Conservation (phyloP, 352 stramenopile species). For the Phytophthora tentaculata region DNA sequence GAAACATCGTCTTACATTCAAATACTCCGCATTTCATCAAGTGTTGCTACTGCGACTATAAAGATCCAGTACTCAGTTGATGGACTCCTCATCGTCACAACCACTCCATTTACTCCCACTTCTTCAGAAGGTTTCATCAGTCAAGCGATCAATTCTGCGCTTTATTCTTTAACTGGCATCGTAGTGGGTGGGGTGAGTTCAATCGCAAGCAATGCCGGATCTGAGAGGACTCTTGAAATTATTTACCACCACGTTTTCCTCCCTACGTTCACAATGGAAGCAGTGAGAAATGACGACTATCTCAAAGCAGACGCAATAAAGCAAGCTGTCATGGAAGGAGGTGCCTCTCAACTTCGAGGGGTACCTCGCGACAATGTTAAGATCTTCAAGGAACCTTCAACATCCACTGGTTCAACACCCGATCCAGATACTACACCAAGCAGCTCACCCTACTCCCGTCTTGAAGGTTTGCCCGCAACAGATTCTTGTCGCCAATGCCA, state of each 20-base stretch:
- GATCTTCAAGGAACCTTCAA: background rate
- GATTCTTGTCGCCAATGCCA: background rate
- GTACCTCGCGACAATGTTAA: constrained; percentile 12
- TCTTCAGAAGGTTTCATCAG: background rate
- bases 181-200: constrained; percentile 4
- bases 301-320: constrained; percentile 3
- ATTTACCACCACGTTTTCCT: constrained; percentile 24
- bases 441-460: background rate
- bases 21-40: constrained; percentile 14
- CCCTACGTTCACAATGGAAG: constrained; percentile 9
- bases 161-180: constrained; percentile 2
- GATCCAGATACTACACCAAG: background rate
- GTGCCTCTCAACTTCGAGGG: constrained; percentile 7
- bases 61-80: constrained; percentile 2
- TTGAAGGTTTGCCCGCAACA: background rate
- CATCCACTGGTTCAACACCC: background rate
- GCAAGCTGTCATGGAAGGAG: constrained; percentile 27
- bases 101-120: background rate
- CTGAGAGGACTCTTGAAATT: constrained; percentile 24
- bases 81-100: constrained; percentile 3
- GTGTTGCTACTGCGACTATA: constrained; percentile 1
- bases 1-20: constrained; percentile 28
- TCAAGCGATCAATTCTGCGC: background rate
- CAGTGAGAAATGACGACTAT: background rate
- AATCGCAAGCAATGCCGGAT: background rate